These are phyloP conservation scores for Nothophoma quercina DNA, from an alignment of 2,329 filamentous ascomycete species.

Conservation along the genomic window DNA sequence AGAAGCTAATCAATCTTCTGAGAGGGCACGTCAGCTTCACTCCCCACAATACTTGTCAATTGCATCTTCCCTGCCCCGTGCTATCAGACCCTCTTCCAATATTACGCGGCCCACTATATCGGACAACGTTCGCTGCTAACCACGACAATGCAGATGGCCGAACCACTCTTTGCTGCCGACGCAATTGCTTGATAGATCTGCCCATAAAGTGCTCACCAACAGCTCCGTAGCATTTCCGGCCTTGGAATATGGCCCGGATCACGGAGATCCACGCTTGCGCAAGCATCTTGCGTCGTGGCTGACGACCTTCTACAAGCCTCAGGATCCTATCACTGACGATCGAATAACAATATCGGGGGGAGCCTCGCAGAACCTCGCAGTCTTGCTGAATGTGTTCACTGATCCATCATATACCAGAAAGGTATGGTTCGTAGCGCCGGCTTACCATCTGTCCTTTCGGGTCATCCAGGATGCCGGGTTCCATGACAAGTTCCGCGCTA, in stretches of 20 bases:
- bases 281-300: conserved; percentile 76
- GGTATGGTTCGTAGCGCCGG: conserved; percentile 82
- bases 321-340: conserved; percentile 56
- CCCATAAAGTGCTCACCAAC: conserved; percentile 67
- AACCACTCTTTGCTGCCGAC: conserved; percentile 70
- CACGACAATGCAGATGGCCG: conserved; percentile 67
- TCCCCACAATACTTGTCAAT: conserved; percentile 9
- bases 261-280: conserved; percentile 65
- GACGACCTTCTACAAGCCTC: conserved; percentile 64
- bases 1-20: conserved; percentile 47
- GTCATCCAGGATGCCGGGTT: conserved; percentile 86
- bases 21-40: conserved; percentile 41
- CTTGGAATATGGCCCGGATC: conserved; percentile 82
- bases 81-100: conserved; percentile 15
- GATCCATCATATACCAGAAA: conserved; percentile 77
- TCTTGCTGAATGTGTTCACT: conserved; percentile 78
- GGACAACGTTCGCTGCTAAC: conserved; percentile 21
- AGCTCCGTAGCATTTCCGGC: conserved; percentile 66
- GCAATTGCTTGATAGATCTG: conserved; percentile 66
- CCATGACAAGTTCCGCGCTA: conserved; percentile 67
- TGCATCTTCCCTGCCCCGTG: conserved; percentile 12
- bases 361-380: conserved; percentile 82
- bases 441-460: conserved; percentile 84
- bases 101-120: conserved; percentile 26
- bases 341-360: conserved; percentile 85